Conservation (phyloP, 192 early-diverging fungal genomes). For the Mortierella alpina region DNA sequence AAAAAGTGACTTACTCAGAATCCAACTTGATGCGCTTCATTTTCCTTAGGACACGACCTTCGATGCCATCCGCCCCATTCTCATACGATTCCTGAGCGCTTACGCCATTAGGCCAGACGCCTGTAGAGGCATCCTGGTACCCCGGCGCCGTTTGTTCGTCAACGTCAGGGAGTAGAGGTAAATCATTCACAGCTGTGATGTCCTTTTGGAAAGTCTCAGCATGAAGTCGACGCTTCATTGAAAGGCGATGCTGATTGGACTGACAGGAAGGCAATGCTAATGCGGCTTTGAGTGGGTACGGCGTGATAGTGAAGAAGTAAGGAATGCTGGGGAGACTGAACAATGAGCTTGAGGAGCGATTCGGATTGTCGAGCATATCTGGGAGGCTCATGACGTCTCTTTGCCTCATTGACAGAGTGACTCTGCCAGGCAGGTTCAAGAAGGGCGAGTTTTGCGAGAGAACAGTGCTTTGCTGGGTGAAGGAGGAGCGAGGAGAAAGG, state of each 20-base stretch:
- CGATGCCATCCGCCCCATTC: constrained; percentile 19
- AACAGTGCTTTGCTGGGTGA: too few relatives aligned
- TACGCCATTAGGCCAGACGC: neutral
- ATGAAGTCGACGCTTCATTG: constrained; percentile 36
- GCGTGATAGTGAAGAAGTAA: constrained; percentile 43
- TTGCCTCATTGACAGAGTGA: too few relatives aligned
- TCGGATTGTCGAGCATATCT: too few relatives aligned
- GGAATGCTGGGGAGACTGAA: constrained; percentile 39
- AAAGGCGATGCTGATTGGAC: neutral
- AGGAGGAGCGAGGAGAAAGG: too few relatives aligned
- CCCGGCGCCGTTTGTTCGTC: neutral
- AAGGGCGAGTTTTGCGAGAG: too few relatives aligned
- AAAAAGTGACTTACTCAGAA: constrained; percentile 30
- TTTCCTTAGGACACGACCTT: constrained; percentile 35
- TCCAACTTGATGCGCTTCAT: constrained; percentile 40
- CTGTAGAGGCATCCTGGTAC: neutral
- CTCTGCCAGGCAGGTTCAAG: too few relatives aligned
- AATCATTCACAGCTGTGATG: neutral
- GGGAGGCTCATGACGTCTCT: too few relatives aligned
- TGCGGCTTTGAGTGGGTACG: constrained; percentile 22
- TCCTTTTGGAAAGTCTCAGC: neutral
- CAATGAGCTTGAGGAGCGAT: constrained; percentile 6
- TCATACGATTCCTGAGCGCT: constrained; percentile 18
- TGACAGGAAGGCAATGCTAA: constrained; percentile 14
- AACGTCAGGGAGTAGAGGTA: neutral